phyloP scores from a whole-genome alignment of 164 flowering plant genomes.

The Santalum album region DNA sequence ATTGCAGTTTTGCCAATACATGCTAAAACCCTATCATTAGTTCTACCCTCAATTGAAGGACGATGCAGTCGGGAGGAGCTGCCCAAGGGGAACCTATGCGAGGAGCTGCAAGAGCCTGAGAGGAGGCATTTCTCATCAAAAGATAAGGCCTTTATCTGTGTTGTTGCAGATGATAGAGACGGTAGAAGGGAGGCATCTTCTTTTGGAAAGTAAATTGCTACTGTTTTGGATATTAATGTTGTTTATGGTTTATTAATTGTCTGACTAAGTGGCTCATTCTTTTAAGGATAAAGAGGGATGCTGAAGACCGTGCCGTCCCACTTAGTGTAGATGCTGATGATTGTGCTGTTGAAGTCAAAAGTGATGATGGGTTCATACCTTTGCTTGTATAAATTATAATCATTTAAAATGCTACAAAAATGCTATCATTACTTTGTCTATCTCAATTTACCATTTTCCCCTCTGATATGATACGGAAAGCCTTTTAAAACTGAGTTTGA shows the following conservation, averaged over 20 bases:
- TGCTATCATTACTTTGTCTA: too few species aligned
- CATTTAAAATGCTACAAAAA: neutral
- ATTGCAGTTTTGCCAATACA: too few species aligned
- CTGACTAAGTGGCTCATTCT: slow-evolving; percentile 4
- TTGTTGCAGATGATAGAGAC: slow-evolving; percentile 83
- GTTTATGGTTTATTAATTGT: neutral
- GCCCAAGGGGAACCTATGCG: slow-evolving; percentile 76
- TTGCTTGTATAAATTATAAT: neutral
- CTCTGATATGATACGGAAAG: too few species aligned
- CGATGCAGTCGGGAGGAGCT: slow-evolving; percentile 89
- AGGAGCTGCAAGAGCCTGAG: slow-evolving; percentile 87
- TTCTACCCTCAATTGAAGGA: too few species aligned
- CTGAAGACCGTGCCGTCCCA: slow-evolving; percentile 73
- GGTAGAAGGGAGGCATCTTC: slow-evolving; percentile 68
- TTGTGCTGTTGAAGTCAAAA: slow-evolving; percentile 75
- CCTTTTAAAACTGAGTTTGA: too few species aligned
- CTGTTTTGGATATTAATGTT: too few species aligned
- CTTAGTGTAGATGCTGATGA: slow-evolving; percentile 92
- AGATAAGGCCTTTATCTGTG: slow-evolving; percentile 25
- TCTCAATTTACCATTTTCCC: too few species aligned
- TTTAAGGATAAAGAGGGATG: slow-evolving; percentile 70
- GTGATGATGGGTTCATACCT: slow-evolving; percentile 55
- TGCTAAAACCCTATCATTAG: too few species aligned
- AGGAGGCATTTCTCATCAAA: slow-evolving; percentile 83
- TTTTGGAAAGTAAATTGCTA: slow-evolving; percentile 66